Base-by-base conservation (phyloP, 2,329 filamentous ascomycete genomes). In the Cordyceps militaris region DNA sequence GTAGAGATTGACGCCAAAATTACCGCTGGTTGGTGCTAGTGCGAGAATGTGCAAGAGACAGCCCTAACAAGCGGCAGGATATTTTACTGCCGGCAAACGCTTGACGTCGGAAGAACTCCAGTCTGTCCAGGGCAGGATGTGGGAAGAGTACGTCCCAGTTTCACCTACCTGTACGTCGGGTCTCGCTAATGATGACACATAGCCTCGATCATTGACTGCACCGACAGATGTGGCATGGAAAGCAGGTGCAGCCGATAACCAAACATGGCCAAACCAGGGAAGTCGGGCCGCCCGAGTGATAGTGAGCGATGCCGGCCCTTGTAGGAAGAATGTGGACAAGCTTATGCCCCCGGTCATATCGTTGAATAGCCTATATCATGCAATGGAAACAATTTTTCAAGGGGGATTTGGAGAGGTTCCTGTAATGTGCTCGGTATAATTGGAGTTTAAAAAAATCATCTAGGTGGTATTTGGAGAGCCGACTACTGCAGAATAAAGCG, bases 1-100 rank as follows among this genome's bases (percentile, higher is more conserved):
- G 94, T 97, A n/a, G 94, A 99, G 73, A 99, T 97, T 68, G 94
- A 97, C 73, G 94, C 94, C 59, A 97, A 97, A 78, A 97, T 97
- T 69, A 94, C 93, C 65, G 91, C 93, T 60, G 94, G 88, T 91
- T 75, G 73, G 84, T 75, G 57, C 14, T 14, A 13, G 16, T n/a
- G 24, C 16, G 32, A 55, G 58, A 58, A 24, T 48, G 55, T 26
- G 42, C 13, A 16, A 2, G n/a, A 36, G 4, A 36, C 34, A 19
- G 4, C 8, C 32, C 24, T 36, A 47, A n/a, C 23, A 49, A 58
- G 7, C 24, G 1, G 3, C 64, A 84, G 84, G 84, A 56, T 87
- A 87, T 67, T 87, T 97, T 71, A 97, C 93, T 7, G 91, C 87
- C 13, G 93, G 92, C 52, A 91, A 94, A 73, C 83, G 90, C 65